These are phyloP conservation scores for Gossypium lobatum DNA, from an alignment of 441 rosid species.

Conservation along the genomic window DNA sequence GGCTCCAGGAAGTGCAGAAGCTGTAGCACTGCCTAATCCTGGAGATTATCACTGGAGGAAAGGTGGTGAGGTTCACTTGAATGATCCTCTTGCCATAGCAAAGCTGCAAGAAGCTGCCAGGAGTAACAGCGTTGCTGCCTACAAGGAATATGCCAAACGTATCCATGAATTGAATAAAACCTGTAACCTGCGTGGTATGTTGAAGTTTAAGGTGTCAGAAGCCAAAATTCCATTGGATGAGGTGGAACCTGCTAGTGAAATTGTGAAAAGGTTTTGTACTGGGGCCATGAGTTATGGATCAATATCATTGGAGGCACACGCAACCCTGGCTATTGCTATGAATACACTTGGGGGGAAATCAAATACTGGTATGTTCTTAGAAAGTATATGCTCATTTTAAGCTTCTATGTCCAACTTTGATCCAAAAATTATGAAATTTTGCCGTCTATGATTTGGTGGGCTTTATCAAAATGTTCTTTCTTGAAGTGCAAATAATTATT, in stretches of 20 bases:
- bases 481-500: neutral
- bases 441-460: neutral
- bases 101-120: constrained; percentile 98
- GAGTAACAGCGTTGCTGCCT: constrained; percentile 84
- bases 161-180: constrained; percentile 85
- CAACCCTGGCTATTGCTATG: constrained; percentile 94
- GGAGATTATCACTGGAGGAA: constrained; percentile 99
- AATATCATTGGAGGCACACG: constrained; percentile 91
- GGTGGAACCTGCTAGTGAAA: constrained; percentile 97
- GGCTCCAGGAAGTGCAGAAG: constrained; percentile 98
- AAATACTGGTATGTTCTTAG: constrained; percentile 64
- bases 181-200: constrained; percentile 91
- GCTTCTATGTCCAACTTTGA: neutral
- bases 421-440: neutral
- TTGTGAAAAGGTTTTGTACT: constrained; percentile 95
- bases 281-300: constrained; percentile 99
- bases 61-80: constrained; percentile 94
- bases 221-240: constrained; percentile 70
- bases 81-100: constrained; percentile 97
- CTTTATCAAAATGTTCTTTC: neutral
- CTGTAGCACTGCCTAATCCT: constrained; percentile 87
- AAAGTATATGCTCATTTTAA: neutral
- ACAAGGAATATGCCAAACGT: constrained; percentile 92
- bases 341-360: constrained; percentile 96
- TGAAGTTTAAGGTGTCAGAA: constrained; percentile 74